Percentiles rank a stretch among this genome's conserved stretches.
phyloP scores from a whole-genome alignment of 805 yeast species.

The Jamesozyma jinghongensis region DNA sequence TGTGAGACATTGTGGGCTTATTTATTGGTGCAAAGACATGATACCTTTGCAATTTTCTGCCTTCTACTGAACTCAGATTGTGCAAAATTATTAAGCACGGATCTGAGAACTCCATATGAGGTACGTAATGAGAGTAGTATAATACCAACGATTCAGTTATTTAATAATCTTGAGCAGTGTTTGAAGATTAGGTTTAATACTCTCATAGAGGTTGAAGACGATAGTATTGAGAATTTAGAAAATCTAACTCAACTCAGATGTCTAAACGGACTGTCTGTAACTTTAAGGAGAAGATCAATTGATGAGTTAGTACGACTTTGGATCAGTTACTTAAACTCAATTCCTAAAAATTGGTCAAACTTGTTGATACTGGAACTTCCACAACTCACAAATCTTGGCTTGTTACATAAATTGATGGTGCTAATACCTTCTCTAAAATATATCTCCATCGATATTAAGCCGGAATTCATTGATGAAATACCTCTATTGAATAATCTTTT shows the following conservation, averaged over 20 bases:
- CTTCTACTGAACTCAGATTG: too few species aligned
- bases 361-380: conserved; percentile 7
- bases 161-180: background rate
- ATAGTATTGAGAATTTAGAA: background rate
- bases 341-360: background rate
- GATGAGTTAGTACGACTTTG: background rate
- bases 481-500: conserved; percentile 3
- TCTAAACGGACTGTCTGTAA: background rate
- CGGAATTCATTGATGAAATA: conserved; percentile 2
- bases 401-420: conserved; percentile 7
- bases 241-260: background rate
- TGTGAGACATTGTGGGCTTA: too few species aligned
- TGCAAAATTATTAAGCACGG: too few species aligned
- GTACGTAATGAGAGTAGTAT: too few species aligned
- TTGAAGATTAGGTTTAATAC: background rate
- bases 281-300: background rate
- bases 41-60: too few species aligned
- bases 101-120: too few species aligned
- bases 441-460: conserved; percentile 4
- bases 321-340: background rate
- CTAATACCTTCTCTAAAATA: conserved; percentile 7
- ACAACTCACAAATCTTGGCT: conserved; percentile 8
- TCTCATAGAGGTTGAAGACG: background rate
- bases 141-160: background rate
- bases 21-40: too few species aligned